phyloP scores from a whole-genome alignment of 257 asterid genomes.

The Nemophila menziesii region DNA sequence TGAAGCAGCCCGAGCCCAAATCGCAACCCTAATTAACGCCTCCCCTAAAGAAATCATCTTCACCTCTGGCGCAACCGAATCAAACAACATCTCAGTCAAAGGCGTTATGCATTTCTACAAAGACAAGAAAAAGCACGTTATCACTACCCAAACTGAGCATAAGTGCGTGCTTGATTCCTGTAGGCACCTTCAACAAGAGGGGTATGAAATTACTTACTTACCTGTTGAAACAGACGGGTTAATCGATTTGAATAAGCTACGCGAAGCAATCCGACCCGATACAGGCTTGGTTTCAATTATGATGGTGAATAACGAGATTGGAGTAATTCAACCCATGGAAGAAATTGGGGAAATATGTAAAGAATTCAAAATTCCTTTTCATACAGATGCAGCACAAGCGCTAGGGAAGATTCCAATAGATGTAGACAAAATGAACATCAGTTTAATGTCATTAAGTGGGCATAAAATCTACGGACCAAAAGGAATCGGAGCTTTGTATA shows the following conservation, averaged over 20 bases:
- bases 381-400: constrained; percentile 94
- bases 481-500: constrained; percentile 85
- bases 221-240: constrained; percentile 73
- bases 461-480: constrained; percentile 95
- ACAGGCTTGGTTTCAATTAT: constrained; percentile 81
- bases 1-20: constrained; percentile 52
- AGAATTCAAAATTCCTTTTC: constrained; percentile 67
- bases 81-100: constrained; percentile 77
- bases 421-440: constrained; percentile 79
- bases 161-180: constrained; percentile 93
- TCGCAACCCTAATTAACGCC: constrained; percentile 57
- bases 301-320: constrained; percentile 98
- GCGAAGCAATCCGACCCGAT: constrained; percentile 67
- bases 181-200: constrained; percentile 86
- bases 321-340: constrained; percentile 83
- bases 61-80: constrained; percentile 96
- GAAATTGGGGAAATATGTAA: constrained; percentile 86
- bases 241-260: constrained; percentile 47
- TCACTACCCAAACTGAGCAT: constrained; percentile 96
- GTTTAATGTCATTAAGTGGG: constrained; percentile 93
- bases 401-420: constrained; percentile 82
- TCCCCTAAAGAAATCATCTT: constrained; percentile 90
- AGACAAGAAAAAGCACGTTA: constrained; percentile 89
- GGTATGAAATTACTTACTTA: constrained; percentile 79
- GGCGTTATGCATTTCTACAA: constrained; percentile 81